Percentiles rank a stretch among this genome's conserved stretches.
Conservation (phyloP, 1,284 basidiomycete genomes). For the Boletellus deceptivus region DNA sequence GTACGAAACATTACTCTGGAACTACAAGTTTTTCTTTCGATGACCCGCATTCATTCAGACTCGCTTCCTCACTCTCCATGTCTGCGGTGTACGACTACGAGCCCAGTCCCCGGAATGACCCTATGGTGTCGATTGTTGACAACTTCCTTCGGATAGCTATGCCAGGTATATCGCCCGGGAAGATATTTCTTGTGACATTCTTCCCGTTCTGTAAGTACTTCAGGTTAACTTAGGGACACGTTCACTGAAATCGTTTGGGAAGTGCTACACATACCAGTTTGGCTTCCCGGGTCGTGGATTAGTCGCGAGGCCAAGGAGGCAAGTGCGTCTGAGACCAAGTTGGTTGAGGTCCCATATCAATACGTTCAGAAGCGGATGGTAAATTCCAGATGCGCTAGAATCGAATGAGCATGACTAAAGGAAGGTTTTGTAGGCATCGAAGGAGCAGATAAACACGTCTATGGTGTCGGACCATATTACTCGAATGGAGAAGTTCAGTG, state of each 20-base stretch:
- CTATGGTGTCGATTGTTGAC: slow-evolving; percentile 9
- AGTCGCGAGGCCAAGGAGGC: slow-evolving; percentile 6
- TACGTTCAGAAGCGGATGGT: slow-evolving; percentile 14
- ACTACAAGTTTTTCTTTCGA: neutral
- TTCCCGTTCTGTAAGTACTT: slow-evolving; percentile 20
- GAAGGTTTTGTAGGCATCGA: neutral
- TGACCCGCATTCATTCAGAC: neutral
- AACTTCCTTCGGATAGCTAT: neutral
- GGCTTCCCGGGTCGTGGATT: slow-evolving; percentile 16
- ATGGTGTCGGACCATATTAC: neutral
- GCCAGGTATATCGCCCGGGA: neutral
- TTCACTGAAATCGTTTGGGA: neutral
- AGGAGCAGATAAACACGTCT: neutral
- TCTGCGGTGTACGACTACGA: slow-evolving; percentile 18
- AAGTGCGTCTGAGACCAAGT: neutral
- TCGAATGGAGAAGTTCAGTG: slow-evolving; percentile 6
- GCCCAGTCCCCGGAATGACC: slow-evolving; percentile 10
- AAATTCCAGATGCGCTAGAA: neutral
- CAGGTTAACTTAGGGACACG: too few species aligned
- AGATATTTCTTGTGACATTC: slow-evolving; percentile 3
- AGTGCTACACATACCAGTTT: slow-evolving; percentile 19
- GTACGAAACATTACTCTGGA: neutral
- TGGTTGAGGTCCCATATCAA: slow-evolving; percentile 15
- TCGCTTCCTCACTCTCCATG: slow-evolving; percentile 13
- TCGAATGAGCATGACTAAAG: neutral